Conservation (phyloP, 192 early-diverging fungal genomes). For the Glomus cerebriforme region DNA sequence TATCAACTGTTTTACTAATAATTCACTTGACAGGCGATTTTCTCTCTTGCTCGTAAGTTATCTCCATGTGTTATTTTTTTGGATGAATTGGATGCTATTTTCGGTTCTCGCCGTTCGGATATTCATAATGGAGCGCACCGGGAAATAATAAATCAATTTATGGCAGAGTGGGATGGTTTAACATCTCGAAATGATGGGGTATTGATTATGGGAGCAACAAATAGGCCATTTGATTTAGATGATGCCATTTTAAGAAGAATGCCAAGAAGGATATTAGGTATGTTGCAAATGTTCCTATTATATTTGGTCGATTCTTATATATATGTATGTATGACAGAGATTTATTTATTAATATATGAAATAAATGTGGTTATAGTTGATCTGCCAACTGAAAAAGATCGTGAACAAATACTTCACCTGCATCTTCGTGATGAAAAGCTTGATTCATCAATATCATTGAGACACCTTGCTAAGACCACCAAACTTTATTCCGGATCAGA, state of each 20-base stretch:
- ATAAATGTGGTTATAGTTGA: constrained; percentile 60
- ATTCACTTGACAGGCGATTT: constrained; percentile 65
- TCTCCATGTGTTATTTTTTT: constrained; percentile 96
- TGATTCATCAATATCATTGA: constrained; percentile 56
- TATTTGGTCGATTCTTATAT: background rate
- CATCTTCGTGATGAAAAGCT: constrained; percentile 81
- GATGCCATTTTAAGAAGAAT: constrained; percentile 93
- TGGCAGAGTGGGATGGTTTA: constrained; percentile 96
- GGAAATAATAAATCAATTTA: constrained; percentile 92
- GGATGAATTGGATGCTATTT: constrained; percentile 94
- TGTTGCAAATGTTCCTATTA: background rate
- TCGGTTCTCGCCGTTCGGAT: constrained; percentile 46
- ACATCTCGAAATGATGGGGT: constrained; percentile 74
- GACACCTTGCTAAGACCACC: constrained; percentile 68
- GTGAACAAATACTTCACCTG: constrained; percentile 71
- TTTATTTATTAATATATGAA: background rate
- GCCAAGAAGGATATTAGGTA: constrained; percentile 84
- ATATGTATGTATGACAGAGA: background rate
- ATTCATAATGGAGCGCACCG: constrained; percentile 61
- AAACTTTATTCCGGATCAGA: constrained; percentile 91
- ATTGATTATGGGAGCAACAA: constrained; percentile 91
- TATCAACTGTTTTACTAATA: background rate
- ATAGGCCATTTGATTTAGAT: constrained; percentile 95
- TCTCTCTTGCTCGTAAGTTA: constrained; percentile 88
- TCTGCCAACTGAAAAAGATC: constrained; percentile 77